Conservation (phyloP, 2,329 filamentous ascomycete species). For the Aquanectria penicillioides region DNA sequence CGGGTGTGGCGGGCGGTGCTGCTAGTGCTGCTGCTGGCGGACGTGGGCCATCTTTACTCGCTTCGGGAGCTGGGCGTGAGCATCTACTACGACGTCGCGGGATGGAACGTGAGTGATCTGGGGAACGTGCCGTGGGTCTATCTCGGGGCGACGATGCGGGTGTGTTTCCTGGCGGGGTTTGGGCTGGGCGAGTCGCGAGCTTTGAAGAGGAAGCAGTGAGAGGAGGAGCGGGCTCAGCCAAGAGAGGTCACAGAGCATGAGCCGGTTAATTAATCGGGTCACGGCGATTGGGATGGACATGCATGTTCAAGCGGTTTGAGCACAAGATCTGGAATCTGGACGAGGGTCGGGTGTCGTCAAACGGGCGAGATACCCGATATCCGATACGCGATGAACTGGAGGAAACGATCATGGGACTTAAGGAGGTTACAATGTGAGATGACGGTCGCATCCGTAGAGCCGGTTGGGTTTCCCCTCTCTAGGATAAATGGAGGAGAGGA, state of each 20-base stretch:
- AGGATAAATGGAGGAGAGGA: constrained; percentile 7
- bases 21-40: constrained; percentile 75
- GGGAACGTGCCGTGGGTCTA: constrained; percentile 79
- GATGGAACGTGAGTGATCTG: constrained; percentile 75
- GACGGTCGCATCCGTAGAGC: constrained; percentile 6
- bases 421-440: constrained; percentile 16
- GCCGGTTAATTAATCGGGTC: neutral
- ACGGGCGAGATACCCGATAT: constrained; percentile 24
- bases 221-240: constrained; percentile 18
- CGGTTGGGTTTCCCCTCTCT: neutral
- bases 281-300: too few species aligned
- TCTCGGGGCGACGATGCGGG: constrained; percentile 67
- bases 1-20: constrained; percentile 77
- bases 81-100: constrained; percentile 70
- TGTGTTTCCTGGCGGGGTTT: constrained; percentile 67
- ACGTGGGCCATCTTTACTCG: constrained; percentile 79
- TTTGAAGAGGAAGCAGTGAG: constrained; percentile 38
- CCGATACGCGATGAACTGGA: constrained; percentile 26
- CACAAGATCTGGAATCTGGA: neutral
- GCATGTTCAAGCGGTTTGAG: too few species aligned
- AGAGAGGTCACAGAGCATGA: too few species aligned
- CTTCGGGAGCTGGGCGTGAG: constrained; percentile 66
- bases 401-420: constrained; percentile 4
- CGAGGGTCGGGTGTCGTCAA: constrained; percentile 16
- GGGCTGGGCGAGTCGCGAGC: constrained; percentile 53